A percentile compares a stretch with the other conserved stretches of the same genome.
Evolutionary conservation across 768 basidiomycete genomes (phyloP).

Genomic region (Gymnopilus junonius): DNA sequence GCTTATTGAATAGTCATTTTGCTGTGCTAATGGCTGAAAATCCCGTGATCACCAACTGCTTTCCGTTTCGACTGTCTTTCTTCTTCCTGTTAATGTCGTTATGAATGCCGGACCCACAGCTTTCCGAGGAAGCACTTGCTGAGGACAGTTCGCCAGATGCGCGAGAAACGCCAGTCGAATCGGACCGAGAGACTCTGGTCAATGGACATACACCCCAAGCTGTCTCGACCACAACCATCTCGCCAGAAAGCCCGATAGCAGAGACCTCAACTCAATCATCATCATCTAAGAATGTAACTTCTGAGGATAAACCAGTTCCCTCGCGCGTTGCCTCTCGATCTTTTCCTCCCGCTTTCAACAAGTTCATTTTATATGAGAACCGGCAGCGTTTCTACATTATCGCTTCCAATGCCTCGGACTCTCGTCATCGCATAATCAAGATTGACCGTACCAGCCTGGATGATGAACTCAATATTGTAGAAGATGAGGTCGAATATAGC

Average conservation of each 20-base stretch:
- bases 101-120: neutral
- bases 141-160: neutral
- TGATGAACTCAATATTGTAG: conserved; percentile 75
- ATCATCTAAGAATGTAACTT: neutral
- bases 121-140: neutral
- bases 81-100: neutral
- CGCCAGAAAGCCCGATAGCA: neutral
- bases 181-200: neutral
- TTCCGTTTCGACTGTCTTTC: neutral
- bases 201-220: neutral
- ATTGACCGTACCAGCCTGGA: conserved; percentile 86
- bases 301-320: neutral
- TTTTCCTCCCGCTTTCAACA: conserved; percentile 59
- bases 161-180: neutral
- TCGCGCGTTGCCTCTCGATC: neutral
- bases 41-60: neutral
- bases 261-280: neutral
- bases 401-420: conserved; percentile 87
- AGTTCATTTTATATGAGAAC: conserved; percentile 94
- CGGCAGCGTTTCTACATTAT: conserved; percentile 89
- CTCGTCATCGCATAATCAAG: conserved; percentile 90
- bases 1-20: neutral
- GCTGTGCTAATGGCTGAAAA: neutral
- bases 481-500: conserved; percentile 89
- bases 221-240: neutral